These are phyloP conservation scores for Mortierella sp. DNA, from an alignment of 371 early-diverging fungal species.

Conservation along the genomic window DNA sequence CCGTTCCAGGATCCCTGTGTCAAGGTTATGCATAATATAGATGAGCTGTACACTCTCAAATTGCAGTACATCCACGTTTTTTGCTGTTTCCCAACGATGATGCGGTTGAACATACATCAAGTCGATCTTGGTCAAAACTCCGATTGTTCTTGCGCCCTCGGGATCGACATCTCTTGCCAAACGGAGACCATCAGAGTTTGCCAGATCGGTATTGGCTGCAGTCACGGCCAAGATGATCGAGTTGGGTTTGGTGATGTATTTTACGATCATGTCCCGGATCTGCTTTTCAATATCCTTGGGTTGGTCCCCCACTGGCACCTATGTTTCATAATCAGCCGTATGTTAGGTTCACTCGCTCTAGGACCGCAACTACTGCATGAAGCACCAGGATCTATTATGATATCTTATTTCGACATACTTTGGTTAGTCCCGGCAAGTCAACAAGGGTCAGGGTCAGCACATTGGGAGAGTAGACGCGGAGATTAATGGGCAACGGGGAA, in stretches of 20 bases:
- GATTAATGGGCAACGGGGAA: conserved; percentile 94
- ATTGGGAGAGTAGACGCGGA: conserved; percentile 94
- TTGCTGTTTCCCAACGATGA: no score
- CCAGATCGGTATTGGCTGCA: conserved; percentile 98
- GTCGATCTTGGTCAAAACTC: conserved; percentile 99
- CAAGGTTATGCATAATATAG: no score
- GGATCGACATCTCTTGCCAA: conserved; percentile 98
- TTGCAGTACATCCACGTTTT: no score
- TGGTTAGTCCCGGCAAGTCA: conserved; percentile 98
- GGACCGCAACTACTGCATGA: no score
- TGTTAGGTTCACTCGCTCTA: no score
- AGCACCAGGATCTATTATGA: no score
- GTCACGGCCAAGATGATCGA: conserved; percentile 98
- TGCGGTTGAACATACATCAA: conserved; percentile 95
- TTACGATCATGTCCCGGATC: conserved; percentile 96
- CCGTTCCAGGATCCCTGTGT: conserved; percentile 96
- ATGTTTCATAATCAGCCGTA: conserved; percentile 31
- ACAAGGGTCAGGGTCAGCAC: conserved; percentile 98
- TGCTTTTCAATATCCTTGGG: conserved; percentile 98
- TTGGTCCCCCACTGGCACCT: conserved; percentile 97
- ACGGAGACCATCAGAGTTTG: conserved; percentile 98
- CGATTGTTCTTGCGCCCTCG: conserved; percentile 97
- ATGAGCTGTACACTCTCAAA: no score
- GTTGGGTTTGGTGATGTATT: conserved; percentile 95
- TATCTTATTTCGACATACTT: conserved; percentile 59